Evolutionary conservation across 495 filamentous ascomycete genomes (phyloP).

Genomic region (Aspergillus olivimuriae): DNA sequence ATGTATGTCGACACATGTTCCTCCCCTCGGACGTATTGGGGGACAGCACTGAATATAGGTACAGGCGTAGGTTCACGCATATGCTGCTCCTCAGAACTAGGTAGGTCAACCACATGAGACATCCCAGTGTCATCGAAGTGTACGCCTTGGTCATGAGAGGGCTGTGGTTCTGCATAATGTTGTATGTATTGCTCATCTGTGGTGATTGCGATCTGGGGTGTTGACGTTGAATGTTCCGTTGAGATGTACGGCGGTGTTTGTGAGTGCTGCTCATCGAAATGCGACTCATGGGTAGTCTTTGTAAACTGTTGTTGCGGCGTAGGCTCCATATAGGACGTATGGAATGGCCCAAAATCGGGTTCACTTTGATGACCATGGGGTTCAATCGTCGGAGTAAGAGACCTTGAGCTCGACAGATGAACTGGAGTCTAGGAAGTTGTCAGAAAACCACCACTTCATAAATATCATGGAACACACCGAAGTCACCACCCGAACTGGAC

Average conservation of each 20-base stretch:
- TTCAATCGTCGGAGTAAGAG: background rate
- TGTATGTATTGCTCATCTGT: no score
- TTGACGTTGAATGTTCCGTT: no score
- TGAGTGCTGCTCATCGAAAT: no score
- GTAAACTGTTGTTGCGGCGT: no score
- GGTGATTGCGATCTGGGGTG: no score
- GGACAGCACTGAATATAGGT: slow-evolving; percentile 33
- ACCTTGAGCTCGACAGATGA: background rate
- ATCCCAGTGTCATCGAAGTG: background rate
- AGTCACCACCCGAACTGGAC: slow-evolving; percentile 27
- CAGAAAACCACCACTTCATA: no score
- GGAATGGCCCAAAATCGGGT: no score
- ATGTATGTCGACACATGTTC: slow-evolving; percentile 35
- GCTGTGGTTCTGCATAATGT: no score
- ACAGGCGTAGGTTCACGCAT: slow-evolving; percentile 3
- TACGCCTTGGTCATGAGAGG: background rate
- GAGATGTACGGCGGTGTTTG: no score
- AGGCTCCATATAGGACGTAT: no score
- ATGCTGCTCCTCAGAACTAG: background rate
- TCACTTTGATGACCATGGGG: background rate
- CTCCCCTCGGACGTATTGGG: slow-evolving; percentile 41
- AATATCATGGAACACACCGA: no score
- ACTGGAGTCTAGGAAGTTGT: slow-evolving; percentile 11
- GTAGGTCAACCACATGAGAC: background rate
- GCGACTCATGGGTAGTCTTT: no score